Evolutionary conservation across 257 asterid genomes (phyloP).

Genomic region (Eustoma russellianum): DNA sequence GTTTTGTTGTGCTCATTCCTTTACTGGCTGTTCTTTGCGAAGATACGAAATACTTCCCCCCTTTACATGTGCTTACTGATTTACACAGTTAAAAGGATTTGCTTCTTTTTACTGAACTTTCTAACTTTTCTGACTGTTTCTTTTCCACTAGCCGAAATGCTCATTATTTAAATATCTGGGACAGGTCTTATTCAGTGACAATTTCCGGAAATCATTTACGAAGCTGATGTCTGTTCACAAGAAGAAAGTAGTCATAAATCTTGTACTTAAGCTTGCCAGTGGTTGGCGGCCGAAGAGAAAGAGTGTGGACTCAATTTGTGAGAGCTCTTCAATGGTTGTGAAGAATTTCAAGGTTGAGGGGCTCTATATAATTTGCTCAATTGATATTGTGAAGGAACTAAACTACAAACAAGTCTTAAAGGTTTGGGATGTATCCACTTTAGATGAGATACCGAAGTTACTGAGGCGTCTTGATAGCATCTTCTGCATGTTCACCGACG

Average conservation of each 20-base stretch:
- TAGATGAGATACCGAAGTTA: constrained; percentile 34
- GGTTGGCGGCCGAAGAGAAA: constrained; percentile 69
- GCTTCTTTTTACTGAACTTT: not conserved
- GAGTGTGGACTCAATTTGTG: constrained; percentile 33
- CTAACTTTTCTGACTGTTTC: not conserved
- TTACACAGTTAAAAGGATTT: too few species aligned
- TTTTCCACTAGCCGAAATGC: not conserved
- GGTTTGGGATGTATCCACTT: constrained; percentile 55
- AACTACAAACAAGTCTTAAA: constrained; percentile 38
- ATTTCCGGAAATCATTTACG: constrained; percentile 43
- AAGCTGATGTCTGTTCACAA: constrained; percentile 18
- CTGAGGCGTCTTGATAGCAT: constrained; percentile 42
- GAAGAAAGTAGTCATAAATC: constrained; percentile 28
- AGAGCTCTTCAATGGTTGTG: constrained; percentile 34
- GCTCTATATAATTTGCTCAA: constrained; percentile 37
- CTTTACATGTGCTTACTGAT: too few species aligned
- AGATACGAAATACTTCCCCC: too few species aligned
- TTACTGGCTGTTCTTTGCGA: too few species aligned
- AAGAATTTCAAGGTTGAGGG: constrained; percentile 45
- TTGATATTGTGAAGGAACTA: constrained; percentile 35
- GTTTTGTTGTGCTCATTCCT: too few species aligned
- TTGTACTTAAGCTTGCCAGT: constrained; percentile 42
- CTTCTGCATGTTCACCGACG: constrained; percentile 36
- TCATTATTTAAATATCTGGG: not conserved
- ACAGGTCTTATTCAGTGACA: constrained; percentile 52